Evolutionary conservation across 371 early-diverging fungal species (phyloP).

Genomic region (Mortierella sp.): DNA sequence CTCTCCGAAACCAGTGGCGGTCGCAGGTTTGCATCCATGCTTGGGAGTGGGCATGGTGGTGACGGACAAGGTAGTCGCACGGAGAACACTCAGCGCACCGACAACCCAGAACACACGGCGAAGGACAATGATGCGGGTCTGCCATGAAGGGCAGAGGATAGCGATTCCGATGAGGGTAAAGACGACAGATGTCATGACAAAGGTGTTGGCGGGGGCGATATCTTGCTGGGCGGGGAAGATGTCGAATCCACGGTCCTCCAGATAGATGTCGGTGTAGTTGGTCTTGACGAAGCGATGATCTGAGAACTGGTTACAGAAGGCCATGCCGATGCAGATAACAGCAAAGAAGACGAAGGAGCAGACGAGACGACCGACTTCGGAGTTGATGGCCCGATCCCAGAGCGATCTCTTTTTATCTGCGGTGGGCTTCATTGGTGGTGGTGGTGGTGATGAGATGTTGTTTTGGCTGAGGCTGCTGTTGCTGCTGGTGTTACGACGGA

Average conservation of each 20-base stretch:
- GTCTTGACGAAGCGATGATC: constrained; percentile 56
- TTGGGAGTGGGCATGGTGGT: constrained; percentile 79
- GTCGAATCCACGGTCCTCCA: constrained; percentile 55
- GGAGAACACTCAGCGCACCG: constrained; percentile 68
- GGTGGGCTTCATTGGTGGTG: background rate
- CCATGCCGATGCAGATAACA: constrained; percentile 50
- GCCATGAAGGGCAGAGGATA: constrained; percentile 66
- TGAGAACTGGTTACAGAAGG: constrained; percentile 60
- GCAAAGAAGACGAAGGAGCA: constrained; percentile 35
- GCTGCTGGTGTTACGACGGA: constrained; percentile 6
- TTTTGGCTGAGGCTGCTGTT: constrained; percentile 3
- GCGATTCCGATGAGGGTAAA: constrained; percentile 63
- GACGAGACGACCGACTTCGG: constrained; percentile 41
- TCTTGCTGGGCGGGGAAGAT: constrained; percentile 42
- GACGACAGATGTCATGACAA: constrained; percentile 61
- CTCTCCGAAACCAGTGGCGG: constrained; percentile 41
- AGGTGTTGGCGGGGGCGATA: constrained; percentile 60
- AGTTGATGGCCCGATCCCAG: constrained; percentile 36
- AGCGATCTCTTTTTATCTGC: constrained; percentile 5
- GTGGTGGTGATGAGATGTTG: background rate
- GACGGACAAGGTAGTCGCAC: constrained; percentile 73
- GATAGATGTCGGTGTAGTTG: constrained; percentile 26
- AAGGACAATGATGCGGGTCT: constrained; percentile 65
- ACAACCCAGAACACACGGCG: constrained; percentile 74
- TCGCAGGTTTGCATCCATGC: constrained; percentile 63